A percentile compares a stretch with the other conserved stretches of the same genome.
Conservation (phyloP, 2,329 filamentous ascomycete genomes). For the Madurella mycetomatis region DNA sequence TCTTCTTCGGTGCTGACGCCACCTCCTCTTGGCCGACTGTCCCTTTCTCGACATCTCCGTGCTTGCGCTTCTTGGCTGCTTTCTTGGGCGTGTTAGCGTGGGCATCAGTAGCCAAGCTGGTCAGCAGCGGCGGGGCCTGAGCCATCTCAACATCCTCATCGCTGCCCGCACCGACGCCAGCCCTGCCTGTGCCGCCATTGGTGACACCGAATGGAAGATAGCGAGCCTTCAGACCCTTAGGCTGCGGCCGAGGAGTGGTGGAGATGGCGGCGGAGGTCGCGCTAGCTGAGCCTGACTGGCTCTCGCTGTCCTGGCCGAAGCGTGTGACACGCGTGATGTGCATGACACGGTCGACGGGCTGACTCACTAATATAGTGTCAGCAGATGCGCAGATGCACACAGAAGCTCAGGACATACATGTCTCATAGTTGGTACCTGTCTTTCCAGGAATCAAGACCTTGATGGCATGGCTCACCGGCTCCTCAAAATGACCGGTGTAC, state of each 20-base stretch:
- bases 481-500: constrained; percentile 56
- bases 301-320: constrained; percentile 41
- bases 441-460: constrained; percentile 58
- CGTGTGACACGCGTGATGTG: constrained; percentile 61
- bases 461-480: constrained; percentile 48
- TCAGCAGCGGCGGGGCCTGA: constrained; percentile 30
- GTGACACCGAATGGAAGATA: constrained; percentile 62
- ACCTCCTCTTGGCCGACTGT: constrained; percentile 18
- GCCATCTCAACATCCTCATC: constrained; percentile 45
- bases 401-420: constrained; percentile 40
- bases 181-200: constrained; percentile 29
- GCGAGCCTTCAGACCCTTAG: constrained; percentile 61
- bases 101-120: constrained; percentile 8
- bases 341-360: constrained; percentile 54
- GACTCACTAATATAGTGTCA: constrained; percentile 34
- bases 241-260: constrained; percentile 58
- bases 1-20: constrained; percentile 27
- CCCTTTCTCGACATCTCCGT: constrained; percentile 27
- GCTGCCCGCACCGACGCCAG: constrained; percentile 42
- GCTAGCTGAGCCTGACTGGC: constrained; percentile 7
- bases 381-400: constrained; percentile 21
- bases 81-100: constrained; percentile 16
- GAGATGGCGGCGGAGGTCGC: constrained; percentile 42
- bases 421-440: constrained; percentile 49
- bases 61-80: constrained; percentile 39